These are phyloP conservation scores for Alternaria dauci DNA, from an alignment of 2,329 filamentous ascomycete species.

Conservation along the genomic window DNA sequence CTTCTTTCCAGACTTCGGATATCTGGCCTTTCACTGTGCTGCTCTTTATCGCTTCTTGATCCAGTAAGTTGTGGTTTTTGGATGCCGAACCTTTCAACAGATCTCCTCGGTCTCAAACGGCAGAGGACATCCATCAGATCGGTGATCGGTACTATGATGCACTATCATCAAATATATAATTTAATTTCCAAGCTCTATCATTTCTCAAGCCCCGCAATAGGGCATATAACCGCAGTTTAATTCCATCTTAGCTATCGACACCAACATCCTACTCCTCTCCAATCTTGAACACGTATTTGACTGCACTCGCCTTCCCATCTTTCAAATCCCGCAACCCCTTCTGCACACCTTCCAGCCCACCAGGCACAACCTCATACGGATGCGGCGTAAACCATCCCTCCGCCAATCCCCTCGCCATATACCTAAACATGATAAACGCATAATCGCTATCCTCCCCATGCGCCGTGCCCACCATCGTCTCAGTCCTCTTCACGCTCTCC, in stretches of 20 bases:
- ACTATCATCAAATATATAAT: no score
- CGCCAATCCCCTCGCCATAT: constrained; percentile 56
- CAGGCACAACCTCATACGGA: constrained; percentile 61
- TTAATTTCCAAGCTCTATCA: no score
- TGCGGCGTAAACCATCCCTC: constrained; percentile 62
- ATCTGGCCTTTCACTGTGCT: accelerated
- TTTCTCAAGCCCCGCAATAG: no score
- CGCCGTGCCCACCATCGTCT: constrained; percentile 50
- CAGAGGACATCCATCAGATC: accelerated
- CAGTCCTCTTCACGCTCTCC: constrained; percentile 46
- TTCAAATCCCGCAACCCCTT: constrained; percentile 64
- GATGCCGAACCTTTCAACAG: accelerated
- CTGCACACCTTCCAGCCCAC: constrained; percentile 64
- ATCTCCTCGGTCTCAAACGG: accelerated
- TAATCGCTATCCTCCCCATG: constrained; percentile 52
- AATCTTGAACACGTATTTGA: constrained; percentile 71
- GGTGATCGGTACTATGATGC: no score
- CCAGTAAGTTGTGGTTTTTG: no score
- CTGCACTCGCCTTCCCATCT: constrained; percentile 67
- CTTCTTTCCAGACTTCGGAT: no score
- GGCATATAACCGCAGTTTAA: no score
- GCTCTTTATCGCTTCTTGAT: not conserved
- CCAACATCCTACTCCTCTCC: constrained; percentile 42
- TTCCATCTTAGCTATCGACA: no score
- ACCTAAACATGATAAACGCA: constrained; percentile 56